phyloP scores from a whole-genome alignment of 140 eudicot genomes.

The Senecio squalidus region DNA sequence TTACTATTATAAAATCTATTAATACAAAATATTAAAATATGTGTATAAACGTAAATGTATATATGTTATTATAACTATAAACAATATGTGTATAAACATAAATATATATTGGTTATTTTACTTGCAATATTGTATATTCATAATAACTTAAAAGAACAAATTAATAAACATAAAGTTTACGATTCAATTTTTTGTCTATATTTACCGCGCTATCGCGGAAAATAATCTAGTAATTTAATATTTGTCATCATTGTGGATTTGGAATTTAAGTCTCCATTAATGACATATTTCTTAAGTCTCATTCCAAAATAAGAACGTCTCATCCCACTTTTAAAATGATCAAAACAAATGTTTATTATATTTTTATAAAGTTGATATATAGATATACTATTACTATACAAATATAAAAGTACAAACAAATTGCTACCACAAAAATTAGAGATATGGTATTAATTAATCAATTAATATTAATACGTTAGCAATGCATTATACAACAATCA shows the following conservation, averaged over 20 bases:
- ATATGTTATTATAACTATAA: too few species aligned
- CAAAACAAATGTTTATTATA: not conserved
- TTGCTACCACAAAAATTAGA: constrained; percentile 2
- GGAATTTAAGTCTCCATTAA: not conserved
- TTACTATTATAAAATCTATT: too few species aligned
- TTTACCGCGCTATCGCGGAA: too few species aligned
- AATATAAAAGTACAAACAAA: not conserved
- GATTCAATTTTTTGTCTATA: too few species aligned
- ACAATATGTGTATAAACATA: too few species aligned
- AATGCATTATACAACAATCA: constrained; percentile 16
- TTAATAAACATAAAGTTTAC: too few species aligned
- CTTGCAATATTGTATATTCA: too few species aligned
- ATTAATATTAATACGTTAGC: constrained; percentile 1
- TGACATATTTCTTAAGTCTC: not conserved
- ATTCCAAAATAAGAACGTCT: not conserved
- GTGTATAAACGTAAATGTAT: too few species aligned
- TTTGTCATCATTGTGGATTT: not conserved
- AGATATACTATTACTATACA: not conserved
- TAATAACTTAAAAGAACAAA: too few species aligned
- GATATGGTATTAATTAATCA: not conserved
- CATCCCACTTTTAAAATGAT: not conserved
- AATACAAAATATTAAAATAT: too few species aligned
- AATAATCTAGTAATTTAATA: constrained; percentile 6
- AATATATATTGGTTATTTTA: too few species aligned
- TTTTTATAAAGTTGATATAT: not conserved